Evolutionary conservation across 2,329 filamentous ascomycete species (phyloP), one percentile per base, ranked within the genome.

Genomic region (Penicillium brasilianum): DNA sequence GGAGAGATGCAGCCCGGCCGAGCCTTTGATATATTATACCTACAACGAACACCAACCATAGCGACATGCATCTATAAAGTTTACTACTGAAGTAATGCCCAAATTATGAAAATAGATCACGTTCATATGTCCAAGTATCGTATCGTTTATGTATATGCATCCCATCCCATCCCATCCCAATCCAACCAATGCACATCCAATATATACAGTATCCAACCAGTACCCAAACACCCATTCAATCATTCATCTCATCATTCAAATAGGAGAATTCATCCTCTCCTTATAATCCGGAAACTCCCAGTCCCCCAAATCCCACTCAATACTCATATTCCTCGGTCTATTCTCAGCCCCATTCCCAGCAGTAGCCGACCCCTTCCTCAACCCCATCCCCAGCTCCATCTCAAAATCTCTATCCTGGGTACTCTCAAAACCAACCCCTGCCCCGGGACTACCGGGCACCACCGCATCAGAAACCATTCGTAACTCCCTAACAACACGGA

Each of bases 401-500:
- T 67, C 63, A 41, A 63, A 32, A 48, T 63, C 59, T 7, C 20
- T 3, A 14, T 53, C 56, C 11, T 9, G 25, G 11, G 30, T 41
- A 6, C 9, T 16, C 20, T 49, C 34, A 22, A 41, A 39, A n/a
- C 9, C 28, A 28, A 41, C 3, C 1, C 37, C 39, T 10, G 3
- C 30, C 10, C n/a, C 34, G 5, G 7, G 13, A 49, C 28, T 52
- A n/a, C 28, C 30, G 6, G 62, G 57, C n/a, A 54, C 16, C 11
- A 57, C 18, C 1, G 54, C 54, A 55, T 69, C 65, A 16, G 65
- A 68, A 53, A 70, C 66, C 66, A 71, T 67, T 10, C 68, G 59
- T 50, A 75, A 44, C 52, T 74, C 71, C 11, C 68, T 62, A 2
- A 71, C 66, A 10, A 75, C 71, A 14, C 73, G 68, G 18, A 76